phyloP scores from a whole-genome alignment of 2,329 filamentous ascomycete species.

The Trichoderma asperellum region DNA sequence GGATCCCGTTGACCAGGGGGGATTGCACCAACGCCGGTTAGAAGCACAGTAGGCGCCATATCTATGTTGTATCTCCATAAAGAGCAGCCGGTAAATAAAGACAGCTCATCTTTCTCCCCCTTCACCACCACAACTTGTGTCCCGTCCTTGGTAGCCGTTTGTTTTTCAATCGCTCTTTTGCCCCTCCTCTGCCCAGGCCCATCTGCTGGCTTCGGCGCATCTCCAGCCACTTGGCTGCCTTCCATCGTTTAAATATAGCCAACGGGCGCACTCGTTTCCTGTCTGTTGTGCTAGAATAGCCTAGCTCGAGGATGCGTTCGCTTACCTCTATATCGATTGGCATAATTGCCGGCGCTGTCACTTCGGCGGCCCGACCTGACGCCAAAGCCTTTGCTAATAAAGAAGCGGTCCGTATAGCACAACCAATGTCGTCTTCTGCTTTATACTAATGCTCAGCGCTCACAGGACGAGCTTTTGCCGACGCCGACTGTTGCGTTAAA shows the following conservation, averaged over 20 bases:
- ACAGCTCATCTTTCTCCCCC: constrained; percentile 4
- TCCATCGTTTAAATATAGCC: constrained; percentile 13
- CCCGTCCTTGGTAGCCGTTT: background rate
- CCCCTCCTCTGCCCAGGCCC: background rate
- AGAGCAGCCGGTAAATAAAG: constrained; percentile 8
- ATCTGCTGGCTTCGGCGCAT: constrained; percentile 4
- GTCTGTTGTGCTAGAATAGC: constrained; percentile 1
- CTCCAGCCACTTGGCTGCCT: constrained; percentile 12
- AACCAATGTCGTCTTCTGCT: background rate
- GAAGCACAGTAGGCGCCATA: constrained; percentile 15
- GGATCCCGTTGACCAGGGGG: constrained; percentile 14
- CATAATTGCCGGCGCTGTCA: constrained; percentile 16
- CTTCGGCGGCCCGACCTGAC: background rate
- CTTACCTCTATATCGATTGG: constrained; percentile 17
- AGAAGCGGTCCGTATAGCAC: background rate
- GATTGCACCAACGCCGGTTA: constrained; percentile 15
- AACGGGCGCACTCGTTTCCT: constrained; percentile 8
- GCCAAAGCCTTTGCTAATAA: background rate
- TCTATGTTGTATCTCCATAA: constrained; percentile 14
- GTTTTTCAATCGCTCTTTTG: constrained; percentile 13
- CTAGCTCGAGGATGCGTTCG: constrained; percentile 16
- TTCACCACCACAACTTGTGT: background rate
- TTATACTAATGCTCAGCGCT: background rate
- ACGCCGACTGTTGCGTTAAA: background rate
- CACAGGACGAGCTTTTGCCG: background rate